phyloP scores from a whole-genome alignment of 2,329 filamentous ascomycete species.

The Monilinia vaccinii-corymbosi region DNA sequence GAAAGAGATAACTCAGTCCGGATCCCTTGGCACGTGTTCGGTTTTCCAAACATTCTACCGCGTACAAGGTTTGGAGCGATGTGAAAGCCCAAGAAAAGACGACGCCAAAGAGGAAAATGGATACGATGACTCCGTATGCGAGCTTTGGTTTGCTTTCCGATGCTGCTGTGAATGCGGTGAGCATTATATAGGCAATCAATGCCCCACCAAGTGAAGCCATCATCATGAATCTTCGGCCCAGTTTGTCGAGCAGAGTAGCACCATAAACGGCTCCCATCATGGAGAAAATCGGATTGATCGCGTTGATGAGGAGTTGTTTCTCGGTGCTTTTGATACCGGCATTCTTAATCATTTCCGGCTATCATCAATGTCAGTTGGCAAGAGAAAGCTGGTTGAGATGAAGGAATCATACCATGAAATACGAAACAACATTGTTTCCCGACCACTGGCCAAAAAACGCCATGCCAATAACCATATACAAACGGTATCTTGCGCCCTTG shows the following conservation, averaged over 20 bases:
- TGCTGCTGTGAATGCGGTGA: slow-evolving; percentile 26
- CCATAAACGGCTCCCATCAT: slow-evolving; percentile 37
- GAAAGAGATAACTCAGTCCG: slow-evolving; percentile 32
- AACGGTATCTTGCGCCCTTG: slow-evolving; percentile 37
- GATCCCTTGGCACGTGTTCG: slow-evolving; percentile 40
- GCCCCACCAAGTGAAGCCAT: slow-evolving; percentile 26
- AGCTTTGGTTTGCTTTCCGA: slow-evolving; percentile 28
- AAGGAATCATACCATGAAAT: slow-evolving; percentile 22
- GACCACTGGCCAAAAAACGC: slow-evolving; percentile 42
- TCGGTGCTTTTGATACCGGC: slow-evolving; percentile 28
- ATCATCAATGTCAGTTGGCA: slow-evolving; percentile 1
- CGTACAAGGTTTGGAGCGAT: slow-evolving; percentile 38
- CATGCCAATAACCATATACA: slow-evolving; percentile 43
- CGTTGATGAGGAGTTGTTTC: slow-evolving; percentile 31
- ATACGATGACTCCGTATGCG: slow-evolving; percentile 39
- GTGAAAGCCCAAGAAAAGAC: slow-evolving; percentile 35
- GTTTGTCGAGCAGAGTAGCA: slow-evolving; percentile 34
- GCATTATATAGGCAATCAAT: slow-evolving; percentile 17
- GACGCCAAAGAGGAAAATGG: slow-evolving; percentile 40
- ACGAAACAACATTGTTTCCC: slow-evolving; percentile 37
- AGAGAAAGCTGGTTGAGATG: not conserved
- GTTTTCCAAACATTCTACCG: slow-evolving; percentile 40
- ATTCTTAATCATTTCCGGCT: slow-evolving; percentile 36
- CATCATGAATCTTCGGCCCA: slow-evolving; percentile 37
- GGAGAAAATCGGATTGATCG: slow-evolving; percentile 31